Evolutionary conservation across 148 eudicot genomes (phyloP).

Genomic region (Salicornia ramosissima): DNA sequence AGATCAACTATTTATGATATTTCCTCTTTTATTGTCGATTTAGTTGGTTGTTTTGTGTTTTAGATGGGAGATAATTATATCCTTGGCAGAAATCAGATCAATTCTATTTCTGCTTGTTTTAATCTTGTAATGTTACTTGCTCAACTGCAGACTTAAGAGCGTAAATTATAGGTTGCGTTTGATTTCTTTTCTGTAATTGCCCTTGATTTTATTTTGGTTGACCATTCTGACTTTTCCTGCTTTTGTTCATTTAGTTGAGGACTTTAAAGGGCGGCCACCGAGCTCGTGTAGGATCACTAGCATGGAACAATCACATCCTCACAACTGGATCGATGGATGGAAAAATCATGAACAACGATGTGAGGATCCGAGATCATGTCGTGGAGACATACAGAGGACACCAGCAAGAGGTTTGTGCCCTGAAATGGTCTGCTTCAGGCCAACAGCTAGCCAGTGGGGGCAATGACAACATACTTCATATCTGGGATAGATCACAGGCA

Average conservation of each 20-base stretch:
- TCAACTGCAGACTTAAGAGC: too few relatives aligned
- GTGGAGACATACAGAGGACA: conserved; percentile 79
- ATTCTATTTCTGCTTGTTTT: too few relatives aligned
- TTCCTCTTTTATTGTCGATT: too few relatives aligned
- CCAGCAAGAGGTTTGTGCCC: conserved; percentile 84
- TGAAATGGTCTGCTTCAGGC: conserved; percentile 91
- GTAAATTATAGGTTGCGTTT: too few relatives aligned
- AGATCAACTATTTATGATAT: too few relatives aligned
- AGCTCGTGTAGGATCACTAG: conserved; percentile 75
- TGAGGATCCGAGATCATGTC: conserved; percentile 55
- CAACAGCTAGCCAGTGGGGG: conserved; percentile 90
- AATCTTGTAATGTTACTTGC: too few relatives aligned
- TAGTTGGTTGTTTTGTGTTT: too few relatives aligned
- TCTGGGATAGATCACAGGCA: conserved; percentile 87
- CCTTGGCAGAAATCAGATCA: too few relatives aligned
- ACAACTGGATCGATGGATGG: conserved; percentile 93
- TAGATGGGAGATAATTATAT: too few relatives aligned
- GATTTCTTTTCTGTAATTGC: not conserved
- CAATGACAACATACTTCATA: conserved; percentile 79
- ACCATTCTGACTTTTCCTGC: not conserved
- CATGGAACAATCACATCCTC: conserved; percentile 87
- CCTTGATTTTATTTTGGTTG: not conserved
- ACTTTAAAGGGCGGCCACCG: conserved; percentile 73
- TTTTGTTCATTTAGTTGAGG: conserved; percentile 47
- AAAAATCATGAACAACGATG: conserved; percentile 72